Evolutionary conservation across 306 rosid species (phyloP).

Genomic region (Castanea sativa): DNA sequence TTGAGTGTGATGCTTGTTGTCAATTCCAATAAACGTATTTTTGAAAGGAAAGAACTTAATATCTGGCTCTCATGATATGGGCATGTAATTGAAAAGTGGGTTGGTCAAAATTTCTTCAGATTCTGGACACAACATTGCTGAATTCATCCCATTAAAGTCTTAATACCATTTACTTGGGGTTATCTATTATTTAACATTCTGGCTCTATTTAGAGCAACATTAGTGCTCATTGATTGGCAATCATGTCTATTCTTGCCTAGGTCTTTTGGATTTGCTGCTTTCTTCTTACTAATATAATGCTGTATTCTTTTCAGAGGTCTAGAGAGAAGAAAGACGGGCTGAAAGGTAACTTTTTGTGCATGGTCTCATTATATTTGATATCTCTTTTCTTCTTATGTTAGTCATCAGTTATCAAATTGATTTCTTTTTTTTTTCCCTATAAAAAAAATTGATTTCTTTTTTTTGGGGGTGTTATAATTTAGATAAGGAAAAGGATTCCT

Average conservation of each 20-base stretch:
- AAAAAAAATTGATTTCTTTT: neutral
- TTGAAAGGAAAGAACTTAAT: neutral
- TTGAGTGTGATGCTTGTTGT: neutral
- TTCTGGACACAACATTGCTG: neutral
- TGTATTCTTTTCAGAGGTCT: conserved; percentile 33
- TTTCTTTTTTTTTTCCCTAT: neutral
- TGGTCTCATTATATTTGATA: conserved; percentile 6
- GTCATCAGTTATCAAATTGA: neutral
- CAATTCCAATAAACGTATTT: neutral
- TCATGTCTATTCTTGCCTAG: neutral
- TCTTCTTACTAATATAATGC: neutral
- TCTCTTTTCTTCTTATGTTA: neutral
- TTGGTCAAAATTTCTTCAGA: neutral
- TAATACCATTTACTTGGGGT: neutral
- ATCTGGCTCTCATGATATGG: neutral
- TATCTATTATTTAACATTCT: neutral
- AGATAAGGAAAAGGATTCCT: conserved; percentile 28
- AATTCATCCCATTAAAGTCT: neutral
- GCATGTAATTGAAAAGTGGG: neutral
- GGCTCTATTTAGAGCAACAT: neutral
- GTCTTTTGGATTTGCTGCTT: neutral
- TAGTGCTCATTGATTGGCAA: neutral
- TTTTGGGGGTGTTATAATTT: conserved; percentile 15
- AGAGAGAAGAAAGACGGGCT: conserved; percentile 38
- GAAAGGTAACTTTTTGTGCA: conserved; percentile 31